Base-by-base conservation (phyloP, 257 asterid species). In the Jacaranda mimosifolia region DNA sequence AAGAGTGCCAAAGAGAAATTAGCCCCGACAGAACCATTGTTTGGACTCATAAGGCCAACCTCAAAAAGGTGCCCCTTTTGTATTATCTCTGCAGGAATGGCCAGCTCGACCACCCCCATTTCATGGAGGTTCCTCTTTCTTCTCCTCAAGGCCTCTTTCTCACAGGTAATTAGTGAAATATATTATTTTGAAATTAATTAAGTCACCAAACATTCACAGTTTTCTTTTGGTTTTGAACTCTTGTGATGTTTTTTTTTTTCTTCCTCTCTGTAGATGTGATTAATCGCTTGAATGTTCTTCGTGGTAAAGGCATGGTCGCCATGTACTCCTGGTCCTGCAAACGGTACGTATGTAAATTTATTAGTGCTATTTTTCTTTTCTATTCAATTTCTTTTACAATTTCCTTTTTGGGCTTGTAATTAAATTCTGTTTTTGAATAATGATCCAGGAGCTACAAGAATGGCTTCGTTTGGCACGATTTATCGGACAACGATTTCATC, bases 381-480 rank as follows among this genome's bases (percentile, higher is more conserved):
- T 32, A 4, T 48, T 48, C 53, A 48, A 9, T 21, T 42, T 6
- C 11, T 56, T 71, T 0, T 4, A 10, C 7, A 52, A 53, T 26
- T n/a, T n/a, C n/a, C n/a, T n/a, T 26, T 26, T 36, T 45, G 21
- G 6, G 6, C 35, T 70, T 49, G 11, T 9, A 21, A 3, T 63
- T 13, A 1, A 21, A 38, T 17, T 46, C 17, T 9, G 13, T 39
- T 42, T 56, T 17, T 6, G n/a, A 9, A 45, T 11, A 7, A 35
- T 52, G 52, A 40, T 56, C 21, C 80, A 91, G 97, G 92, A 87
- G 91, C 79, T 89, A 87, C 42, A 91, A 79, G 72, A 89, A 86
- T 17, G 94, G 97, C 70, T 91, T 77, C 35, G 97, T 91, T 8
- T 91, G 97, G 97, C 90, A 91, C 13, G 97, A 91, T 79, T 85